Conservation (phyloP, 805 yeast genomes). For the Kodamaea sagamina region DNA sequence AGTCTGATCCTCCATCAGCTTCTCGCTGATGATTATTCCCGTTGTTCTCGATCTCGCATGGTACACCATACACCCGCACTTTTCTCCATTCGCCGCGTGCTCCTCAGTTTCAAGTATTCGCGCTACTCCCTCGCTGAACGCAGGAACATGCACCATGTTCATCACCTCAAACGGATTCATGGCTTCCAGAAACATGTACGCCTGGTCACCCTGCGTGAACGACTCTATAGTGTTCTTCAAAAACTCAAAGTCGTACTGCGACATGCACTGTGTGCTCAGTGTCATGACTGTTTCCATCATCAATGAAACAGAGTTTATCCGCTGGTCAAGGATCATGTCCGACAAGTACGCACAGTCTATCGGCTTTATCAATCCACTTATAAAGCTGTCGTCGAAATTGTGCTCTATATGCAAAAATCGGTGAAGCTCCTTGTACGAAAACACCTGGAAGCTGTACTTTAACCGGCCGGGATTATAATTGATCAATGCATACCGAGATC, state of each 20-base stretch:
- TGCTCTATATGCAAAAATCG: conserved; percentile 8
- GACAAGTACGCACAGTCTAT: not conserved
- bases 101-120: not conserved
- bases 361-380: conserved; percentile 8
- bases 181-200: not conserved
- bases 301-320: conserved; percentile 7
- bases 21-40: conserved; percentile 2
- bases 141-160: conserved; percentile 6
- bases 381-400: conserved; percentile 5
- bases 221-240: conserved; percentile 3
- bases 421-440: conserved; percentile 7
- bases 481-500: conserved; percentile 6
- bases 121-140: not conserved
- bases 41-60: not conserved
- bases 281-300: not conserved
- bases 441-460: conserved; percentile 5
- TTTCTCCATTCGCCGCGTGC: not conserved
- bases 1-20: conserved; percentile 5
- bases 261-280: conserved; percentile 6
- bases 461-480: not conserved
- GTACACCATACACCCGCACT: conserved; percentile 5
- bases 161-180: conserved; percentile 5
- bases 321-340: conserved; percentile 4
- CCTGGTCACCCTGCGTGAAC: not conserved
- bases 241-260: conserved; percentile 9